Base-by-base conservation (phyloP, 352 stramenopile species). In the Saprolegnia parasitica region DNA sequence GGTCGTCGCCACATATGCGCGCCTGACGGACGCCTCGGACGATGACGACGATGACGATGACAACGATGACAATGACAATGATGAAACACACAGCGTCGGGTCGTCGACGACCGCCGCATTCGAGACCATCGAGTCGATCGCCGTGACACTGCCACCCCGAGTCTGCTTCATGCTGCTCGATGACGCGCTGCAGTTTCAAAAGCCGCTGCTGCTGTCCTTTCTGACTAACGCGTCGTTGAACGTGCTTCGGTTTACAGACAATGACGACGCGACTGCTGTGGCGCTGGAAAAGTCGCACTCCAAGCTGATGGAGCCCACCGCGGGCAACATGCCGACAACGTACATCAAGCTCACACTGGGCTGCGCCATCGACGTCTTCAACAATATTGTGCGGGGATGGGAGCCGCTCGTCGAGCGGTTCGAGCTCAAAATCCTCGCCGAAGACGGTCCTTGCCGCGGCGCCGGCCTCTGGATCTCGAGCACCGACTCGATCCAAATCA, bases 311-410 rank as follows among this genome's bases (percentile, higher is more conserved):
- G 13, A 60, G 52, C 35, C n/a, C 47, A 29, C n/a, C 2, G 4
- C 35, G 4, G 40, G 21, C 4, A 2, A 46, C 21, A 16, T 46
- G 58, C 46, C 45, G 13, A 40, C 63, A 4, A 3, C 37, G 6
- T 70, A 62, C 61, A 20, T 47, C 29, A 70, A 70, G 52, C 23
- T 52, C 23, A 50, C 50, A 21, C n/a, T 37, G 20, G 20, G 18
- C 29, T 4, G 18, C 54, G 21, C 47, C n/a, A 4, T 70, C 21
- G 50, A 70, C 32, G 63, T 54, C 10, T 70, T 70, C 54, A 70
- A 70, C 26, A 70, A 70, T 24, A 70, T 70, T 46, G 63, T 70
- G 20, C 45, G 63, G 5, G 63, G 42, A 9, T 70, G 63, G 63
- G 63, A 70, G 24, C 49, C 63, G 15, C 50, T 70, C 29, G 50